These are phyloP conservation scores for Trichoderma reesei DNA, from an alignment of 495 filamentous ascomycete genomes.

Conservation along the genomic window DNA sequence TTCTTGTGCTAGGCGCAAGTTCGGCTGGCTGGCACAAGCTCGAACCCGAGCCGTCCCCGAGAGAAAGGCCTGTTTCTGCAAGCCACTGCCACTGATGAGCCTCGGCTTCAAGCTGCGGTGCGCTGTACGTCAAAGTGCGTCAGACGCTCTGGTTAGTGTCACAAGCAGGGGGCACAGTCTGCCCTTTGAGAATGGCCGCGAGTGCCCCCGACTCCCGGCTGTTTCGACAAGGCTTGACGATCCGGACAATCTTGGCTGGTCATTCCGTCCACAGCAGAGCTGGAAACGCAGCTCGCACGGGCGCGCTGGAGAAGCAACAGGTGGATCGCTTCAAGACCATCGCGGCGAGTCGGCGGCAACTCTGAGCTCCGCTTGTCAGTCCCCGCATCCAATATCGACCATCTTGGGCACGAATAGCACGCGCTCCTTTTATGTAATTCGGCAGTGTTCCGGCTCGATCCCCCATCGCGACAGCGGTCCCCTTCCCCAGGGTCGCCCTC, in stretches of 20 bases:
- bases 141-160: not conserved
- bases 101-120: not conserved
- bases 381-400: not conserved
- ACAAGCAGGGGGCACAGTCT: too few relatives aligned
- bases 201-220: not conserved
- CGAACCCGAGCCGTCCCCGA: conserved; percentile 2
- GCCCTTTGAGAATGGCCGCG: not conserved
- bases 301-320: not conserved
- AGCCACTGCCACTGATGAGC: not conserved
- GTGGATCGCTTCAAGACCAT: not conserved
- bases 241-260: not conserved
- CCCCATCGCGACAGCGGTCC: not conserved
- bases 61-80: not conserved
- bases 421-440: not conserved
- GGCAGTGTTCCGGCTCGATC: not conserved
- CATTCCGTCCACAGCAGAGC: not conserved
- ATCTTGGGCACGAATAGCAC: not conserved
- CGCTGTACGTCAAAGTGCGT: not conserved
- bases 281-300: not conserved
- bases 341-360: conserved; percentile 5
- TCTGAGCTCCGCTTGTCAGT: conserved; percentile 5
- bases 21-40: not conserved
- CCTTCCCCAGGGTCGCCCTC: not conserved
- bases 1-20: not conserved
- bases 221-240: not conserved